Evolutionary conservation across 2,329 filamentous ascomycete genomes (phyloP), one percentile per base, ranked within the genome.

Genomic region (Claviceps sp.): DNA sequence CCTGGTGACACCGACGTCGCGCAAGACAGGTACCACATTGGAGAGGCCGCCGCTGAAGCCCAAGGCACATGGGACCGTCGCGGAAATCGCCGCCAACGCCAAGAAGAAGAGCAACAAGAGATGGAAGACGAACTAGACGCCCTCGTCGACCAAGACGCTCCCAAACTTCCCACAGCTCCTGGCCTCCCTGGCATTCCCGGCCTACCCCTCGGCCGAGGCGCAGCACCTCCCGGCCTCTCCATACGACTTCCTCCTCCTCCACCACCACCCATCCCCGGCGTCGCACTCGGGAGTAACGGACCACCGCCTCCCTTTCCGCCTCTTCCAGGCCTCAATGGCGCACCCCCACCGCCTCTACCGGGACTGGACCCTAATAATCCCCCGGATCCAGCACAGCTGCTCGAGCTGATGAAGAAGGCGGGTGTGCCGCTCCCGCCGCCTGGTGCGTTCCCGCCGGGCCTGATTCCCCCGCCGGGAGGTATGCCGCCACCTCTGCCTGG

Each of bases 1-100:
- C 93, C 93, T 1, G 93, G 93, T 48, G 91, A 96, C 59, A 79
- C 77, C n/a, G 83, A 85, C 50, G 85, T 86, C 60, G 79, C 88
- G 68, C 89, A 90, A 62, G 93, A 98, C 69, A 81, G 89, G 54
- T 96, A 94, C 67, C 93, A 98, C 64, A 93, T 97, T 56, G 93
- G 93, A 48, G 90, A 96, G 68, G 83, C 87, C 7, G 90, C 89
- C 0, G 91, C 91, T 26, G 90, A 96, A 70, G 89, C 89, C 0
- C 87, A 93, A 65, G 93, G 93, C n/a, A 96, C 90, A 1, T 96
- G 87, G 81, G 89, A 90, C 64, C 81, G 87, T 34, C 83, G 87
- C 41, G 84, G 86, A 53, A 82, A 85, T 52, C 81, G 86, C 37
- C 81, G 84, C 47, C 85, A 93, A 67, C 80, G 86, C 59, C 85